These are phyloP conservation scores for Podospora australis DNA, from an alignment of 495 filamentous ascomycete species.

Conservation along the genomic window DNA sequence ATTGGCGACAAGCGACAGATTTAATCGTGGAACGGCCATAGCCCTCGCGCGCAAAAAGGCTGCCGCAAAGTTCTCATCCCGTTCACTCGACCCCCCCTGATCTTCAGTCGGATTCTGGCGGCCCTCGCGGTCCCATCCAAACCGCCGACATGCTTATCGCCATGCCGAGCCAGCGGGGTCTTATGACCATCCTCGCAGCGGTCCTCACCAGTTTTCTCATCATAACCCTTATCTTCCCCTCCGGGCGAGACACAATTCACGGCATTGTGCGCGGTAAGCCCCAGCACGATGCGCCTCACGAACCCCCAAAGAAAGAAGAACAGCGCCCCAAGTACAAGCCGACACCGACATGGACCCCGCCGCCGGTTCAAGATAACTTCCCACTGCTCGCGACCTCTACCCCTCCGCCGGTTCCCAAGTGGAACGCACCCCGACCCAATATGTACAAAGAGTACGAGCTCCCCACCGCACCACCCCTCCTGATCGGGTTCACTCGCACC, in stretches of 20 bases:
- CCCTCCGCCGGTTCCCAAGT: slow-evolving; percentile 37
- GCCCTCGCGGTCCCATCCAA: neutral
- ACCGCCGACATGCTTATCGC: slow-evolving; percentile 1
- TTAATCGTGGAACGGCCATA: too few relatives aligned
- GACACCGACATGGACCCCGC: slow-evolving; percentile 26
- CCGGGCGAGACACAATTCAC: neutral
- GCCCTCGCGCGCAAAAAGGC: too few relatives aligned
- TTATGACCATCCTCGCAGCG: slow-evolving; percentile 1
- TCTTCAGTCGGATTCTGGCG: too few relatives aligned
- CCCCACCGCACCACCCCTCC: slow-evolving; percentile 39
- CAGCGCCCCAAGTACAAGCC: slow-evolving; percentile 28
- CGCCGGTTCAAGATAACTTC: slow-evolving; percentile 33
- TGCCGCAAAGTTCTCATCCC: too few relatives aligned
- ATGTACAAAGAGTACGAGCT: slow-evolving; percentile 31
- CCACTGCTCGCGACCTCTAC: slow-evolving; percentile 28
- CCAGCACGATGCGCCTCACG: neutral
- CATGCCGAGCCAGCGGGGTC: slow-evolving; percentile 3
- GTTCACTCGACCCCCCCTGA: too few relatives aligned
- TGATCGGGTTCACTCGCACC: slow-evolving; percentile 56
- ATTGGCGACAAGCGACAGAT: too few relatives aligned
- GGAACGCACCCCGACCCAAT: slow-evolving; percentile 32
- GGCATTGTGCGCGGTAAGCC: neutral
- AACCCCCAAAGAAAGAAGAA: neutral
- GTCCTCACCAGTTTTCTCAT: neutral
- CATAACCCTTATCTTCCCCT: neutral